Percentiles rank a stretch among this genome's conserved stretches.
Conservation (phyloP, 108 stramenopile genomes). For the Cyclotella baltica region DNA sequence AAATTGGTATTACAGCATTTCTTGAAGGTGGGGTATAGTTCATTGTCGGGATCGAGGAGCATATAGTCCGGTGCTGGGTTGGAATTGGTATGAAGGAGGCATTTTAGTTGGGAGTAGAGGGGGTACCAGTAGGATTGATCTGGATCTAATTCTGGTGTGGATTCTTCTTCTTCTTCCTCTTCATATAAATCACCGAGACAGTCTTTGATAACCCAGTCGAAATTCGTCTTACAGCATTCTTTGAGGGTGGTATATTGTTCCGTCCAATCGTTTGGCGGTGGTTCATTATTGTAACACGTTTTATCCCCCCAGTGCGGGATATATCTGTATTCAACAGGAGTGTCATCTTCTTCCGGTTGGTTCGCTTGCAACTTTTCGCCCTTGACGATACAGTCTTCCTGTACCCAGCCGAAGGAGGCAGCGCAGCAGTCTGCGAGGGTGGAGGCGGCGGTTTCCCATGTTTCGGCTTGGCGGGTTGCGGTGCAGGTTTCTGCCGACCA, state of each 20-base stretch:
- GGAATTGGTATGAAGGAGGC: background rate
- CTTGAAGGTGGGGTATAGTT: constrained; percentile 8
- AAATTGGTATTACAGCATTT: constrained; percentile 22
- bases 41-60: background rate
- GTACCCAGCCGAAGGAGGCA: constrained; percentile 3
- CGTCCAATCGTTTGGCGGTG: background rate
- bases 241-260: background rate
- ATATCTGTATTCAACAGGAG: background rate
- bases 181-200: constrained; percentile 3
- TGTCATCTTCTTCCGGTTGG: background rate
- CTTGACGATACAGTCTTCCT: background rate
- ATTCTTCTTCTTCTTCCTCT: background rate
- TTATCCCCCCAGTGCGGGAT: constrained; percentile 3
- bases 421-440: constrained; percentile 17
- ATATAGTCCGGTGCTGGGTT: constrained; percentile 16
- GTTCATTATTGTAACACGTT: background rate
- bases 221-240: background rate
- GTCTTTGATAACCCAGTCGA: constrained; percentile 11
- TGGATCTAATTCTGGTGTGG: background rate
- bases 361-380: background rate
- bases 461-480: background rate
- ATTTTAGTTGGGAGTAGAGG: background rate
- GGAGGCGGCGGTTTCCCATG: constrained; percentile 10
- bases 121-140: constrained; percentile 9
- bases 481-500: constrained; percentile 16